Evolutionary conservation across 768 basidiomycete species (phyloP).

Genomic region (Rhizopogon sp.): DNA sequence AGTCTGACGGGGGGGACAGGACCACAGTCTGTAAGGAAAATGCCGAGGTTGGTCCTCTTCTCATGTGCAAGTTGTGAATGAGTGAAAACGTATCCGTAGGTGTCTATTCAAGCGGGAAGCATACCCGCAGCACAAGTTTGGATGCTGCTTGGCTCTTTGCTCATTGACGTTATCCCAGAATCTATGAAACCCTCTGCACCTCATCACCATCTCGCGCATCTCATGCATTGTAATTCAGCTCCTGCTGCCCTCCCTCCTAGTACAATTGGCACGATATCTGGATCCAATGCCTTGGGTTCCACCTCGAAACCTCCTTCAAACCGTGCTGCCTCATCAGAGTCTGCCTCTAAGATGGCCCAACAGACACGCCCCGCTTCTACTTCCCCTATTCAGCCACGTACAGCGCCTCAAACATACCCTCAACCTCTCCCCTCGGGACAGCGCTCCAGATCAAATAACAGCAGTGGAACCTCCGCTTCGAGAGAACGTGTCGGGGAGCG

Average conservation of each 20-base stretch:
- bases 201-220: conserved; percentile 15
- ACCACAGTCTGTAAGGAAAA: conserved; percentile 35
- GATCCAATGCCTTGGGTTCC: conserved; percentile 6
- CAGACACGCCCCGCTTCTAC: conserved; percentile 10
- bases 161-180: conserved; percentile 44
- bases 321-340: conserved; percentile 23
- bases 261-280: conserved; percentile 10
- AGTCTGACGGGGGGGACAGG: conserved; percentile 43
- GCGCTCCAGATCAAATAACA: conserved; percentile 13
- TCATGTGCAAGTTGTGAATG: too few species aligned
- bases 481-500: conserved; percentile 13
- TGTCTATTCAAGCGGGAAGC: conserved; percentile 56
- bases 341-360: conserved; percentile 3
- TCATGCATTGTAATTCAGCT: conserved; percentile 36
- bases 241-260: conserved; percentile 32
- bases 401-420: neutral
- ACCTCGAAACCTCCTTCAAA: conserved; percentile 18
- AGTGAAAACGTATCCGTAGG: conserved; percentile 26
- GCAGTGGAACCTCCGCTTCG: conserved; percentile 22
- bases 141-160: conserved; percentile 55
- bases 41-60: conserved; percentile 41
- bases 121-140: conserved; percentile 58
- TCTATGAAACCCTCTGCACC: conserved; percentile 21
- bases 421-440: conserved; percentile 2
- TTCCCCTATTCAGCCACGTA: conserved; percentile 22